Conservation (phyloP, 192 early-diverging fungal genomes). For the Podila horticola region DNA sequence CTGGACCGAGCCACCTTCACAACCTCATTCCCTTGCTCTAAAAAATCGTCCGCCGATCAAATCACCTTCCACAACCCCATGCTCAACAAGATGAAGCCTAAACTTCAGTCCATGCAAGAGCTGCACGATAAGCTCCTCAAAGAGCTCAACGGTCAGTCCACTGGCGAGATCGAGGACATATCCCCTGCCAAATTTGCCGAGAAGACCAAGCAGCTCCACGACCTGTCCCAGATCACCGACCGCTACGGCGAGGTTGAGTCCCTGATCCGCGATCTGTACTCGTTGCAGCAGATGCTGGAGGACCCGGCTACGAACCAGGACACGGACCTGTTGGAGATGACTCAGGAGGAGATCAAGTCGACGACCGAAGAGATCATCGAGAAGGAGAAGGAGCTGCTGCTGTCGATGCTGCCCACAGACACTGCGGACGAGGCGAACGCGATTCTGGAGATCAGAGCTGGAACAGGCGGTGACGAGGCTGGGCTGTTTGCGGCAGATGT, state of each 20-base stretch:
- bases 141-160: slow-evolving; percentile 37
- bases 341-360: slow-evolving; percentile 66
- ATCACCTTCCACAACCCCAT: slow-evolving; percentile 34
- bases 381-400: slow-evolving; percentile 66
- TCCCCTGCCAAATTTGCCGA: slow-evolving; percentile 38
- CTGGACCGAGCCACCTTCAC: background rate
- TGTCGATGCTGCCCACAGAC: slow-evolving; percentile 73
- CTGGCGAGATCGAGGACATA: slow-evolving; percentile 9
- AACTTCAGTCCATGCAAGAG: slow-evolving; percentile 41
- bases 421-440: slow-evolving; percentile 73
- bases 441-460: slow-evolving; percentile 80
- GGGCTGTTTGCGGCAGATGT: slow-evolving; percentile 77
- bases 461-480: slow-evolving; percentile 84
- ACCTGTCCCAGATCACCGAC: slow-evolving; percentile 39
- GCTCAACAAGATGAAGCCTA: slow-evolving; percentile 49
- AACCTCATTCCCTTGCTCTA: background rate
- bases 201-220: slow-evolving; percentile 46
- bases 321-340: slow-evolving; percentile 65
- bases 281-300: slow-evolving; percentile 45
- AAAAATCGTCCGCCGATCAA: background rate
- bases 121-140: slow-evolving; percentile 40
- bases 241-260: slow-evolving; percentile 26
- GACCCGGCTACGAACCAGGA: slow-evolving; percentile 47
- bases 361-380: slow-evolving; percentile 49
- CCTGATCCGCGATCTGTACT: slow-evolving; percentile 19